These are phyloP conservation scores for Populus trichocarpa DNA, from an alignment of 441 rosid genomes.

Conservation along the genomic window DNA sequence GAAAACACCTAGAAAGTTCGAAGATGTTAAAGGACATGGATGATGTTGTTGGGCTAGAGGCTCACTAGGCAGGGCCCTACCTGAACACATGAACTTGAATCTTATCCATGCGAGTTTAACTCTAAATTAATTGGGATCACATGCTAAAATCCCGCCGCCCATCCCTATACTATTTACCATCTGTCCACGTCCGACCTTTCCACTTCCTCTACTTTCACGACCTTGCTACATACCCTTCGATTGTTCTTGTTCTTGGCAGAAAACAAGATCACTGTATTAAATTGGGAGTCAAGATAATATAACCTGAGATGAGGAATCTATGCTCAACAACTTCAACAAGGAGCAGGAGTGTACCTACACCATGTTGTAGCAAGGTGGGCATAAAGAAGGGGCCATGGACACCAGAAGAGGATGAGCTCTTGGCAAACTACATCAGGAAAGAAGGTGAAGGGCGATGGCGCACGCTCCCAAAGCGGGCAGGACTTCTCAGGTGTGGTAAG, in stretches of 20 bases:
- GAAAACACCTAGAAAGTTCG: not conserved
- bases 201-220: not conserved
- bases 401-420: not conserved
- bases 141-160: not conserved
- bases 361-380: not conserved
- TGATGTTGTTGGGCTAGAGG: not conserved
- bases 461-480: not conserved
- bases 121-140: not conserved
- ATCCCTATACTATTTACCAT: not conserved
- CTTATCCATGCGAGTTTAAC: not conserved
- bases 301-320: not conserved
- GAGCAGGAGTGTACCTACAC: not conserved
- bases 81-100: not conserved
- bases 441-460: not conserved
- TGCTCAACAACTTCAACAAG: not conserved
- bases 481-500: not conserved
- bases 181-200: not conserved
- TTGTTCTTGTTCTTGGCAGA: not conserved
- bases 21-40: not conserved
- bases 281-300: not conserved
- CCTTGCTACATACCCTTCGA: not conserved
- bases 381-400: not conserved
- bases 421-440: not conserved
- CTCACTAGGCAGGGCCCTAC: not conserved
- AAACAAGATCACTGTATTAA: not conserved